A percentile compares a stretch with the other conserved stretches of the same genome.
These are phyloP conservation scores for Podila verticillata DNA, from an alignment of 192 early-diverging fungal species.

Conservation along the genomic window DNA sequence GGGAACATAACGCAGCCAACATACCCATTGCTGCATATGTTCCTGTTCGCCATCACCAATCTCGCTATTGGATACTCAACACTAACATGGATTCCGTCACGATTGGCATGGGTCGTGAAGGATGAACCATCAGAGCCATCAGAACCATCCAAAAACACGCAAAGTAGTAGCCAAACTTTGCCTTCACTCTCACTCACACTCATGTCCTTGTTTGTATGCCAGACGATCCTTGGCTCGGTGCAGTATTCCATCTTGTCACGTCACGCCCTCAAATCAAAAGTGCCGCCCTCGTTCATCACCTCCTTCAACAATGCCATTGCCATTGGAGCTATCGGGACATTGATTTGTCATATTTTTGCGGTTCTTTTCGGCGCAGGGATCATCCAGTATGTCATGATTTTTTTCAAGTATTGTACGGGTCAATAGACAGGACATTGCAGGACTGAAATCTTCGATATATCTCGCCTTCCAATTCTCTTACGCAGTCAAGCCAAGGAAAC, in stretches of 20 bases:
- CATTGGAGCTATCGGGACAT: constrained; percentile 27
- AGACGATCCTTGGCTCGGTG: constrained; percentile 19
- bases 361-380: constrained; percentile 45
- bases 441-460: background rate
- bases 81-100: constrained; percentile 21
- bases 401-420: background rate
- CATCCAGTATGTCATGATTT: constrained; percentile 14
- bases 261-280: background rate
- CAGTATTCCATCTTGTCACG: constrained; percentile 10
- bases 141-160: background rate
- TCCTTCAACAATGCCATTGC: constrained; percentile 24
- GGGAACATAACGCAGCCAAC: constrained; percentile 2
- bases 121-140: background rate
- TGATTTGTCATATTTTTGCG: constrained; percentile 37
- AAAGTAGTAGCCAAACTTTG: constrained; percentile 1
- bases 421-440: background rate
- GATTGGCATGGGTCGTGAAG: background rate
- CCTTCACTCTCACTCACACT: constrained; percentile 43
- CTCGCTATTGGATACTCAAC: constrained; percentile 24
- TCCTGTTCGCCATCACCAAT: constrained; percentile 28
- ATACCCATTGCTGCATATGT: constrained; percentile 43
- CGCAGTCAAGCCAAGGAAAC: constrained; percentile 46
- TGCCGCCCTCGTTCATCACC: constrained; percentile 10
- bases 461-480: background rate
- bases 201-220: constrained; percentile 20